Evolutionary conservation across 208 protist species (phyloP), one percentile per base, ranked within the genome.

Genomic region (Angomonas ambiguus): DNA sequence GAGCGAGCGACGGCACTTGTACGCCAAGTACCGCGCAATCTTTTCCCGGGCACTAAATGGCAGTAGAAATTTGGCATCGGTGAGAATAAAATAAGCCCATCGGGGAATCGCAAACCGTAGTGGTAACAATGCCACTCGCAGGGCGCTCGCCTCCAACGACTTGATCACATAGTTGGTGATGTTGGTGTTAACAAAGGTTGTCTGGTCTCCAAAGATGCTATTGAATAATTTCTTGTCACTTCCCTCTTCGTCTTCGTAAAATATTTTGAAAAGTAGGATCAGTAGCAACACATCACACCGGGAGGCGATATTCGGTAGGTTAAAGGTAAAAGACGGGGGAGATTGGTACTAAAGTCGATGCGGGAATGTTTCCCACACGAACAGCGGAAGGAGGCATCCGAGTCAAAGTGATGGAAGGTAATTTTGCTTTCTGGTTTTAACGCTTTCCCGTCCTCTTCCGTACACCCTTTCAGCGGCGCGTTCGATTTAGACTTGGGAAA

Each of bases 321-420:
- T 79, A 33, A 84, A 76, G 25, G 72, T 65, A 35, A 90, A 59
- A 28, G 73, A 76, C 10, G 77, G 62, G 34, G 73, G 35, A 51
- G 62, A 60, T 31, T 76, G 18, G 82, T 86, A 35, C 77, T 74
- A 31, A 94, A 78, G 51, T 84, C 75, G 13, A 63, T 61, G 30
- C 88, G 74, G 34, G 74, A 72, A 55, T 80, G 64, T 1, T 53
- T 31, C 1, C 80, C 83, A 67, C 88, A 94, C 24, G 71, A 72
- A 55, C 88, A 94, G n/a, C 22, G 59, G 10, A 62, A 51, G 3
- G 69, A 58, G 0, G 66, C 33, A 61, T 90, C 88, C 58, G 62
- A 77, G 35, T 88, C 79, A 64, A 94, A 90, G 71, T 91, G 83
- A 68, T 94, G 88, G 58, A 94, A 94, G 16, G 79, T 28, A 62